Conservation (phyloP, 148 eudicot genomes). For the Agrostemma githago region DNA sequence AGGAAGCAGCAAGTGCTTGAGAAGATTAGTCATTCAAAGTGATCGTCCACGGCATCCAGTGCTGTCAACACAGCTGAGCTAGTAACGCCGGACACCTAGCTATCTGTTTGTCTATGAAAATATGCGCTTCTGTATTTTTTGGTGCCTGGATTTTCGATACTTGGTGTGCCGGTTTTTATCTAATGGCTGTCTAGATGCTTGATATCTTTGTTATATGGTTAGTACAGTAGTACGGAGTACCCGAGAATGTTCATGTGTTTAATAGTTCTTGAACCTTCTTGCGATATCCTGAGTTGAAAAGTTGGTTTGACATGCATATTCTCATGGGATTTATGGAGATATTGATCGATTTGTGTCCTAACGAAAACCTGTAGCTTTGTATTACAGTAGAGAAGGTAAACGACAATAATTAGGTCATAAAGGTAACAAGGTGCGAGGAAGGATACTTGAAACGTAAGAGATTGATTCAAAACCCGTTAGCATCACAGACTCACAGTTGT, state of each 20-base stretch:
- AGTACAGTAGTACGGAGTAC: background rate
- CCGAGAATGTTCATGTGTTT: background rate
- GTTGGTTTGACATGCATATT: background rate
- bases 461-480: too few relatives aligned
- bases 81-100: slow-evolving; percentile 6
- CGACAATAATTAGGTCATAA: too few relatives aligned
- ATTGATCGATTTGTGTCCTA: background rate
- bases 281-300: background rate
- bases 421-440: too few relatives aligned
- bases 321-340: too few relatives aligned
- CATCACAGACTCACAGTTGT: too few relatives aligned
- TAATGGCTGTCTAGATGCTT: too few relatives aligned
- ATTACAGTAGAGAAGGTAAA: too few relatives aligned
- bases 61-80: slow-evolving; percentile 10
- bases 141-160: background rate
- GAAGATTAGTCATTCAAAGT: background rate
- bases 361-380: too few relatives aligned
- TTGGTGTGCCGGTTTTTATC: too few relatives aligned
- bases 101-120: slow-evolving; percentile 12
- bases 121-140: background rate
- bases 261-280: background rate
- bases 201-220: background rate
- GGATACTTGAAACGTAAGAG: too few relatives aligned
- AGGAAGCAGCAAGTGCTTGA: slow-evolving; percentile 26
- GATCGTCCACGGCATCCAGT: slow-evolving; percentile 5